Evolutionary conservation across 352 stramenopile genomes (phyloP), one percentile per base, ranked within the genome.

Genomic region (Phytophthora parvispora): DNA sequence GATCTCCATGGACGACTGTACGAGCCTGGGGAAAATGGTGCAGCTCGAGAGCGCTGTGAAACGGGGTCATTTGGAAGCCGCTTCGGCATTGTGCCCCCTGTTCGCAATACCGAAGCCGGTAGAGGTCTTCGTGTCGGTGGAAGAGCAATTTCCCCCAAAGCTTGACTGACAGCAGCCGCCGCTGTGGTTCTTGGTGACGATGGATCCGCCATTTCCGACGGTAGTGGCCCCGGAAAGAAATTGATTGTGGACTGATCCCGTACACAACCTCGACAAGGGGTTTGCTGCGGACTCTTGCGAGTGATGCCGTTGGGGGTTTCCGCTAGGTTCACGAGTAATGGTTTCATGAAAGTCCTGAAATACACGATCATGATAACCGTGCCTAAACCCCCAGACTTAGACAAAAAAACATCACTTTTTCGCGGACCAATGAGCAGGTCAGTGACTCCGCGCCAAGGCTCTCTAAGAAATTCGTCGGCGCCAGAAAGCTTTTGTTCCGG

Each of bases 111-210:
- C 29, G 68, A 57, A 47, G 63, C 49, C 1, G 55, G 25, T 18
- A 60, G 48, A 16, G 29, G 22, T 3, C 56, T 66, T 29, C 34
- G 63, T 29, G 53, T 24, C 9, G 68, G 25, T 13, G 54, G 59
- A 22, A 75, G 45, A 47, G 47, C 58, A 7, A 73, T 72, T n/a
- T 56, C 76, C 28, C 67, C 71, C 3, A 90, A 48, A 4, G 76
- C 78, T 20, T 90, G 79, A 22, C 70, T 75, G 3, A 88, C 78
- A 15, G 82, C 81, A 48, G 53, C 67, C 15, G 69, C 79, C 47
- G 70, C 72, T 42, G 69, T 72, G 16, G 63, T 73, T 25, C 42
- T 49, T 49, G 57, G 57, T 48, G 63, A 72, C 15, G 45, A 49
- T 18, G 60, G 29, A 43, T 22, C 51, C 25, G 27, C 45, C 69